Conservation (phyloP, 306 rosid genomes). For the Rosa persica region DNA sequence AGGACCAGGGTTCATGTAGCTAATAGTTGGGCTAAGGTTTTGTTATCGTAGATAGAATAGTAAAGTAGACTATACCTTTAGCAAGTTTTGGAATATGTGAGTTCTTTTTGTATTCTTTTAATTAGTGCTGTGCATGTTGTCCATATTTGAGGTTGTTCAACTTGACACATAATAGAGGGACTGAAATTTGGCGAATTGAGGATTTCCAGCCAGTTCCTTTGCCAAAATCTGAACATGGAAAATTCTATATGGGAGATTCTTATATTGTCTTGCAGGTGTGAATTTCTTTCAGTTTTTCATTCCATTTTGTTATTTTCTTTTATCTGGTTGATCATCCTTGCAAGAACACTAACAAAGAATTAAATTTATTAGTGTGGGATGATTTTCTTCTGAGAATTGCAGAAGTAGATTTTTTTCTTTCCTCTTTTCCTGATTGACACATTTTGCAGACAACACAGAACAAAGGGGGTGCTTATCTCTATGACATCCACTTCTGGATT, state of each 20-base stretch:
- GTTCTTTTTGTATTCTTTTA: conserved; percentile 22
- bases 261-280: conserved; percentile 88
- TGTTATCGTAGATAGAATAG: neutral
- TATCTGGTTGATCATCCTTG: neutral
- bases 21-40: neutral
- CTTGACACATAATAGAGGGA: conserved; percentile 84
- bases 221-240: conserved; percentile 93
- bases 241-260: conserved; percentile 92
- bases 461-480: conserved; percentile 79
- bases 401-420: neutral
- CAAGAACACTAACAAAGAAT: neutral
- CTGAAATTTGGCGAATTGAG: conserved; percentile 99
- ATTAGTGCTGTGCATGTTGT: conserved; percentile 10
- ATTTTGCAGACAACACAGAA: conserved; percentile 80
- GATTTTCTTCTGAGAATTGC: neutral
- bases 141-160: conserved; percentile 33
- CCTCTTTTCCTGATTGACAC: neutral
- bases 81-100: conserved; percentile 27
- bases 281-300: conserved; percentile 20
- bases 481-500: conserved; percentile 97
- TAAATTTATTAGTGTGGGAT: neutral
- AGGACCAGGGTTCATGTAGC: neutral
- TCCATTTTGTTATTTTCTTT: neutral
- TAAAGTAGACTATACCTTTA: neutral
- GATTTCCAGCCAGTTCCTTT: conserved; percentile 88